phyloP scores from a whole-genome alignment of 164 flowering plant genomes.

The Amborella trichopoda region DNA sequence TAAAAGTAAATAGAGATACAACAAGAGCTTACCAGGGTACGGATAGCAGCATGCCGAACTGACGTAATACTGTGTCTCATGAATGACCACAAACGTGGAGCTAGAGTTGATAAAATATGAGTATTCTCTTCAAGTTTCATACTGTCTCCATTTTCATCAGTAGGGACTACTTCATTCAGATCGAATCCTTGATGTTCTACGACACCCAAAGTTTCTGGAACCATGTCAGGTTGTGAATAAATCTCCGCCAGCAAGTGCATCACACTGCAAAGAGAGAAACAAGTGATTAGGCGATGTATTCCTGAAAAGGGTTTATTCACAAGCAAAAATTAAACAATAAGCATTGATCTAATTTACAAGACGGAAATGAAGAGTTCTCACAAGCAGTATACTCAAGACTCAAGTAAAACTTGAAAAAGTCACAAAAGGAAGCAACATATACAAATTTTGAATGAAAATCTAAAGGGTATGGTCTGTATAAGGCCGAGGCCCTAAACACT shows the following conservation, averaged over 20 bases:
- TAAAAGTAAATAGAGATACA: too few species aligned
- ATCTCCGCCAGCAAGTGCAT: conserved; percentile 97
- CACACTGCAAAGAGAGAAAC: conserved; percentile 50
- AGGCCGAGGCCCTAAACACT: too few species aligned
- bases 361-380: too few species aligned
- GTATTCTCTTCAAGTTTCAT: conserved; percentile 45
- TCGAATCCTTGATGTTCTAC: conserved; percentile 36
- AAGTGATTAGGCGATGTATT: neutral
- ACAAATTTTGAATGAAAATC: too few species aligned
- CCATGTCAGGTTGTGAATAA: conserved; percentile 87
- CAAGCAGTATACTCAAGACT: neutral
- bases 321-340: too few species aligned
- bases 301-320: too few species aligned
- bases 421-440: neutral
- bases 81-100: conserved; percentile 97
- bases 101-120: conserved; percentile 57
- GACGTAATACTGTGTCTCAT: conserved; percentile 95
- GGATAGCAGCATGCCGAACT: conserved; percentile 86
- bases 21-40: conserved; percentile 65
- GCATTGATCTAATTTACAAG: too few species aligned
- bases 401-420: neutral
- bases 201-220: conserved; percentile 42
- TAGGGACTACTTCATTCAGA: conserved; percentile 48
- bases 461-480: too few species aligned
- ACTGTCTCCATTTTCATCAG: conserved; percentile 34